Evolutionary conservation across 2,329 filamentous ascomycete genomes (phyloP).

Genomic region (Coleophoma cylindrospora): DNA sequence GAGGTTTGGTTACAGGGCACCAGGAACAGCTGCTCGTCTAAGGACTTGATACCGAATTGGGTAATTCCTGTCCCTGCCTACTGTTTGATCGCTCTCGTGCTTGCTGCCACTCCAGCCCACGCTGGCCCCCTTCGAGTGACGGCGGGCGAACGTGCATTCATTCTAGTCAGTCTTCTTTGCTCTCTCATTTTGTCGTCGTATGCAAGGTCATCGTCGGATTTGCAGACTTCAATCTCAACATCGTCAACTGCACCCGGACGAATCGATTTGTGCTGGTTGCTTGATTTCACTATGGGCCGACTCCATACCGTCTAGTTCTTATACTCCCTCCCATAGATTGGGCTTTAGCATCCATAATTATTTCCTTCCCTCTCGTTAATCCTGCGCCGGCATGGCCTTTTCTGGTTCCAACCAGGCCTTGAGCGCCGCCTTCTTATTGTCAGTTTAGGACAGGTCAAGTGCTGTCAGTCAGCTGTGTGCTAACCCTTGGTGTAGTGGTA

Average conservation of each 20-base stretch:
- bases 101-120: no score
- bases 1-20: slow-evolving; percentile 19
- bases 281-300: neutral
- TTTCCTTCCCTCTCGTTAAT: slow-evolving; percentile 11
- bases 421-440: slow-evolving; percentile 28
- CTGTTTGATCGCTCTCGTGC: slow-evolving; percentile 4
- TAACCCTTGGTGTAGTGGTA: slow-evolving; percentile 19
- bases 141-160: neutral
- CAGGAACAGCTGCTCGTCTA: slow-evolving; percentile 2
- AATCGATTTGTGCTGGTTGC: neutral
- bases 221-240: no score
- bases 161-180: neutral
- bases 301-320: slow-evolving; percentile 19
- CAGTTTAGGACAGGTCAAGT: slow-evolving; percentile 6
- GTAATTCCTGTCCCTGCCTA: slow-evolving; percentile 7
- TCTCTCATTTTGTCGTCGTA: neutral
- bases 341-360: slow-evolving; percentile 19
- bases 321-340: slow-evolving; percentile 24
- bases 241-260: no score
- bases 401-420: slow-evolving; percentile 24
- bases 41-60: slow-evolving; percentile 7
- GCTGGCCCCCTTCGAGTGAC: no score
- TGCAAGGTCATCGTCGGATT: neutral
- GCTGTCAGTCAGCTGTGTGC: neutral
- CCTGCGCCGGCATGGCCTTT: slow-evolving; percentile 20